Evolutionary conservation across 352 stramenopile species (phyloP), one percentile per base, ranked within the genome.

Genomic region (Blastocystis sp.): DNA sequence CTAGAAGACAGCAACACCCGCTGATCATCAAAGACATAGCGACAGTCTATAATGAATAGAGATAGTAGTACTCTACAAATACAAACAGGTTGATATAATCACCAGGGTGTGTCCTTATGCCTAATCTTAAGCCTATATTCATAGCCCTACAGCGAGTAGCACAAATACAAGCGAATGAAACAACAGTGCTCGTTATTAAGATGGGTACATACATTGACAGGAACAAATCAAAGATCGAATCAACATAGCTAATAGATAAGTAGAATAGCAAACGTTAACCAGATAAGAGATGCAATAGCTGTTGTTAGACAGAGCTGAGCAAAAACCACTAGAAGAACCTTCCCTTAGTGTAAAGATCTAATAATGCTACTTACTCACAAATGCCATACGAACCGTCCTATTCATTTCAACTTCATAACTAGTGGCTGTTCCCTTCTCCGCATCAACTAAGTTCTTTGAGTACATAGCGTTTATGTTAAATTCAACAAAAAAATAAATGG

Each of bases 331-430:
- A 55, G 16, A 13, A 85, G 53, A 1, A 85, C 73, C 55, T 85
- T 85, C 5, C 20, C 73, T 85, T n/a, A 5, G 5, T 37, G 37
- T 24, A 37, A 16, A 16, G 16, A 68, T 24, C 53, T 13, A 30
- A 9, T 13, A 68, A 20, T n/a, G 43, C 13, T 8, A 79, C n/a
- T 13, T 85, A 85, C 73, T 34, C n/a, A 68, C 56, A 62, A 85
- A 85, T 4, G 11, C 30, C 55, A 7, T 68, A 50, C 73, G 16
- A 16, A 85, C 47, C 16, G 37, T 30, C 5, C 16, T 47, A n/a
- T 85, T 68, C 53, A 68, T 66, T 69, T 85, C 20, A 16, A 26
- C 20, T 43, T 85, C 73, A 30, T 85, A 85, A 24, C 20, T 13
- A 59, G 50, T n/a, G 20, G 50, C 11, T n/a, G 20, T 64, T 64